Base-by-base conservation (phyloP, 2,329 filamentous ascomycete species). In the Scedosporium minutisporum region DNA sequence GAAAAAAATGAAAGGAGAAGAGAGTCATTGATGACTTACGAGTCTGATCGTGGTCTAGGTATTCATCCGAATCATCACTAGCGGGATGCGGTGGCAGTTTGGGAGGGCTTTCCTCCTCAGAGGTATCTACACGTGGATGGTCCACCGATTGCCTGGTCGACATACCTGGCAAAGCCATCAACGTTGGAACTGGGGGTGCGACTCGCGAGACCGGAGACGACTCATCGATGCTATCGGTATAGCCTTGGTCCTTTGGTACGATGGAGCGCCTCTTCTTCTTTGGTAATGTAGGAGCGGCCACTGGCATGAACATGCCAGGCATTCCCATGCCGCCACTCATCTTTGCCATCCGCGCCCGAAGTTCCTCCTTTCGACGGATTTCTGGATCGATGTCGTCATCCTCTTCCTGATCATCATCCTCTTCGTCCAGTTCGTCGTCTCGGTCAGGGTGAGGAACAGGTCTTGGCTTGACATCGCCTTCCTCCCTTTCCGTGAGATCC, bases 301-400 rank as follows among this genome's bases (percentile, higher is more conserved):
- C 82, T 16, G 87, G 83, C 72, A 91, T 84, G 64, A 96, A 96
- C 87, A 97, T 95, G 69, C 91, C 91, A 72, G 91, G 87, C 88
- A 97, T 96, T 57, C 91, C 91, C 91, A 96, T 96, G 23, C 93
- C 93, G 62, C 93, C 93, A 68, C 93, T 96, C 89, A 99, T 95
- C 77, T 96, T 97, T 57, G 95, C 95, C 91, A 99, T 99, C 68
- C 95, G 87, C 65, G 95, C 92, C 64, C 95, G 86, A 38, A 99
- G 80, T 72, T 97, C 93, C 75, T 96, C 87, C 71, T 88, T 90
- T 61, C 93, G 88, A 67, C 85, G 87, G 23, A 91, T 82, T 73
- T 99, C 95, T 1, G 92, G 91, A 69, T 97, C 93, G 60, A 96
- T 80, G 16, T 96, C 91, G 29, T 93, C 90, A 58, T 93, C 90